phyloP scores from a whole-genome alignment of 495 filamentous ascomycete species.

The Evansstolkia leycettana region DNA sequence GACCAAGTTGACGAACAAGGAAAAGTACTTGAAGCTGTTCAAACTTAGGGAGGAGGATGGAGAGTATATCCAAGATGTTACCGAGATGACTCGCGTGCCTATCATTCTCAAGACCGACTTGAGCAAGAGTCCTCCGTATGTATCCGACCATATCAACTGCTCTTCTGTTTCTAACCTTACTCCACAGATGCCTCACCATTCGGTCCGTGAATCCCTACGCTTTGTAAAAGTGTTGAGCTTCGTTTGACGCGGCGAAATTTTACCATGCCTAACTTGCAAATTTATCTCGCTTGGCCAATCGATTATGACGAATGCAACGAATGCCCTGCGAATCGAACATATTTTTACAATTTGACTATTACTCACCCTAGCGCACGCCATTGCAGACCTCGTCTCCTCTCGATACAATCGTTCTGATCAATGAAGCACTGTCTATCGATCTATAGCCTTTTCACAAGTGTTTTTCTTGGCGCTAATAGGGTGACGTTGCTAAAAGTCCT shows the following conservation, averaged over 20 bases:
- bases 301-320: slow-evolving; percentile 12
- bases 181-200: slow-evolving; percentile 80
- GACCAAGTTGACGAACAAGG: slow-evolving; percentile 76
- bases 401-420: slow-evolving; percentile 7
- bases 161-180: slow-evolving; percentile 22
- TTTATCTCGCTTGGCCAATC: neutral
- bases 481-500: too few relatives aligned
- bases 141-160: slow-evolving; percentile 12
- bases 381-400: slow-evolving; percentile 3
- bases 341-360: slow-evolving; percentile 12
- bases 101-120: slow-evolving; percentile 97
- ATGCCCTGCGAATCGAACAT: slow-evolving; percentile 17
- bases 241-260: neutral
- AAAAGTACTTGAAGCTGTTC: slow-evolving; percentile 89
- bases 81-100: slow-evolving; percentile 91
- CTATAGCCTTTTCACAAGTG: too few relatives aligned
- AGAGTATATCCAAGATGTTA: slow-evolving; percentile 95
- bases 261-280: neutral
- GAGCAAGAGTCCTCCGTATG: slow-evolving; percentile 97
- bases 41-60: slow-evolving; percentile 83
- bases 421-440: too few relatives aligned
- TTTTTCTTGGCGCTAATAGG: too few relatives aligned
- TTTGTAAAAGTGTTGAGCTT: slow-evolving; percentile 36
- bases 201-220: slow-evolving; percentile 95
- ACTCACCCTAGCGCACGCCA: slow-evolving; percentile 1